Evolutionary conservation across 2,329 filamentous ascomycete species (phyloP).

Genomic region (Cladosporium sphaerospermum): DNA sequence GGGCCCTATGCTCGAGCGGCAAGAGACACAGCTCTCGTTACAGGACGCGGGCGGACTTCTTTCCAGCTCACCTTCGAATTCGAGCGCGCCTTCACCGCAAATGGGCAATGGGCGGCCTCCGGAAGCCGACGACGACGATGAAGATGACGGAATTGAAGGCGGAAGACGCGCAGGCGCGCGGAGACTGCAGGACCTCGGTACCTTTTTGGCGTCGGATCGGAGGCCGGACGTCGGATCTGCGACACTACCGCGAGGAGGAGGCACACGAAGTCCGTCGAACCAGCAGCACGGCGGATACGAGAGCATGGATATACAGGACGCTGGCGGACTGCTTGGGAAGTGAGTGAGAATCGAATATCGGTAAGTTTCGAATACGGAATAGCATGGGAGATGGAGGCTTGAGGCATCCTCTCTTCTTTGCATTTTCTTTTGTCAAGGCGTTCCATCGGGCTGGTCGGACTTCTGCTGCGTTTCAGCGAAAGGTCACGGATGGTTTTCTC

Average conservation of each 20-base stretch:
- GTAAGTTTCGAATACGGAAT: not conserved
- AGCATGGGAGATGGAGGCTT: not conserved
- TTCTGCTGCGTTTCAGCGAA: too few species aligned
- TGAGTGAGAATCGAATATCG: not conserved
- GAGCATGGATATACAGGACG: not conserved
- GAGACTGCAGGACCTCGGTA: slow-evolving; percentile 8
- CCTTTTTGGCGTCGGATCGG: slow-evolving; percentile 1
- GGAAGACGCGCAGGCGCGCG: slow-evolving; percentile 5
- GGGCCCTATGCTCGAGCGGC: slow-evolving; percentile 23
- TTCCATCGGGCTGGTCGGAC: not conserved
- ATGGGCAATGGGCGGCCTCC: not conserved
- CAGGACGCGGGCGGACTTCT: slow-evolving; percentile 30
- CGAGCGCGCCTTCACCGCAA: not conserved
- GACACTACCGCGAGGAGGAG: not conserved
- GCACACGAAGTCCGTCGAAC: not conserved
- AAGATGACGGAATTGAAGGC: not conserved
- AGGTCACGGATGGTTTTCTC: too few species aligned
- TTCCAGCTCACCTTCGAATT: not conserved
- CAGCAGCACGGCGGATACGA: not conserved
- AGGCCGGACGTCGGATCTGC: not conserved
- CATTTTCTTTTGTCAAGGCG: not conserved
- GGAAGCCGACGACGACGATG: not conserved
- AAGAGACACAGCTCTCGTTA: slow-evolving; percentile 24
- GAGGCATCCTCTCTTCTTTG: not conserved
- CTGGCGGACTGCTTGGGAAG: not conserved